phyloP scores from a whole-genome alignment of 208 protist genomes.

The Crithidia fasciculata region DNA sequence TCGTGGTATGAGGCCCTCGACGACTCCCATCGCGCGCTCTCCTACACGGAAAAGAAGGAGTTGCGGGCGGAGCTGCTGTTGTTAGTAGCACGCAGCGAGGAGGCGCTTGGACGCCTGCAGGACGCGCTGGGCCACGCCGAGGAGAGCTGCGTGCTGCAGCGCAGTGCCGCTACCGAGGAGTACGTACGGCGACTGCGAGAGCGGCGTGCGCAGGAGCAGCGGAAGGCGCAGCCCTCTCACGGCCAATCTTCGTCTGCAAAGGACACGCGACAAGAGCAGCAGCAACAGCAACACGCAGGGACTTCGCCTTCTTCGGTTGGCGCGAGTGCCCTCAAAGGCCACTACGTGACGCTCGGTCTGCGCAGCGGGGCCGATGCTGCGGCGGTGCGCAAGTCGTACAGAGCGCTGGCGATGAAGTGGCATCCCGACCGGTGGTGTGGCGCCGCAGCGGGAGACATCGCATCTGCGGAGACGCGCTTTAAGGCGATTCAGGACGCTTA shows the following conservation, averaged over 20 bases:
- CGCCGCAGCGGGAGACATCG: conserved; percentile 29
- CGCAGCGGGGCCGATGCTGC: conserved; percentile 3
- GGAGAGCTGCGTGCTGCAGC: conserved; percentile 35
- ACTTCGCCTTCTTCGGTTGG: not conserved
- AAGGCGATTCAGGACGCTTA: conserved; percentile 73
- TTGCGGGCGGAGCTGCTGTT: conserved; percentile 42
- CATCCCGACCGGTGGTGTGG: conserved; percentile 80
- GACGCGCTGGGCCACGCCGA: conserved; percentile 56
- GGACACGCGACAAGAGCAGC: conserved; percentile 2
- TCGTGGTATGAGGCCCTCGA: conserved; percentile 66
- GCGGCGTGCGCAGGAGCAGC: conserved; percentile 24
- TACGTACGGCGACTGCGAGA: conserved; percentile 27
- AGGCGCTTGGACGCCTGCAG: conserved; percentile 55
- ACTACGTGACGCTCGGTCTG: conserved; percentile 26
- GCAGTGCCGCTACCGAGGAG: conserved; percentile 12
- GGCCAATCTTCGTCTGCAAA: not conserved
- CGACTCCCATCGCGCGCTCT: conserved; percentile 50
- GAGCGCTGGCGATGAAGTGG: conserved; percentile 73
- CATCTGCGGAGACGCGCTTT: conserved; percentile 62
- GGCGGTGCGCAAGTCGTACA: conserved; percentile 44
- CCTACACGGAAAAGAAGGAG: conserved; percentile 25
- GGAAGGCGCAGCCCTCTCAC: not conserved
- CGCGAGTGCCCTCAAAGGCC: conserved; percentile 5
- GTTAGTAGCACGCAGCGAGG: conserved; percentile 56
- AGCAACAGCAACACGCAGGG: conserved; percentile 8